phyloP scores from a whole-genome alignment of 805 yeast species.

The Starmerella etchellsii region DNA sequence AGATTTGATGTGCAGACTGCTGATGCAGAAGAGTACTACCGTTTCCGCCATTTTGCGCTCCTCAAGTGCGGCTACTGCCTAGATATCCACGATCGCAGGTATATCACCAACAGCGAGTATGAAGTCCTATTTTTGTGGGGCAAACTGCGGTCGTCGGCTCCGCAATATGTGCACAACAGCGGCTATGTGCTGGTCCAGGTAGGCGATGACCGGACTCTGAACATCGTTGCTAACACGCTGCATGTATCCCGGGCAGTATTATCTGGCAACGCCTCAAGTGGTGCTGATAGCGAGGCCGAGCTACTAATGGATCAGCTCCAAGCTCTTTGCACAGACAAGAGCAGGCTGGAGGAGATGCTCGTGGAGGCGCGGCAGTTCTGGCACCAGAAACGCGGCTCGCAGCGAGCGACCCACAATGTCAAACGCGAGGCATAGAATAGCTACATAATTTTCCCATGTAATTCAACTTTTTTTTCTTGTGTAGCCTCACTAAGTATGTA shows the following conservation, averaged over 20 bases:
- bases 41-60: slow-evolving; percentile 65
- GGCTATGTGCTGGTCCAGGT: slow-evolving; percentile 87
- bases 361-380: slow-evolving; percentile 6
- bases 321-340: slow-evolving; percentile 4
- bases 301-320: slow-evolving; percentile 6
- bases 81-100: slow-evolving; percentile 44
- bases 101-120: slow-evolving; percentile 42
- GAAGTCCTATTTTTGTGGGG: slow-evolving; percentile 89
- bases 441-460: too few relatives aligned
- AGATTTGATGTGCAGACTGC: slow-evolving; percentile 46
- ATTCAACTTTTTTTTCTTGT: too few relatives aligned
- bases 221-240: slow-evolving; percentile 76
- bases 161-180: slow-evolving; percentile 80
- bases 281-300: slow-evolving; percentile 16
- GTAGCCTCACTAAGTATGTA: background rate
- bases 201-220: slow-evolving; percentile 61
- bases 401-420: too few relatives aligned
- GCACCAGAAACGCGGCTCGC: too few relatives aligned
- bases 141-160: slow-evolving; percentile 28
- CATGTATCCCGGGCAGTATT: slow-evolving; percentile 47
- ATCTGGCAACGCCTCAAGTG: slow-evolving; percentile 12
- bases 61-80: slow-evolving; percentile 60
- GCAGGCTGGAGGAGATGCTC: slow-evolving; percentile 5
- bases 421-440: too few relatives aligned
- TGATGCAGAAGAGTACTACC: slow-evolving; percentile 28